Evolutionary conservation across 306 rosid species (phyloP), one percentile per base, ranked within the genome.

Genomic region (Castanopsis chinensis): DNA sequence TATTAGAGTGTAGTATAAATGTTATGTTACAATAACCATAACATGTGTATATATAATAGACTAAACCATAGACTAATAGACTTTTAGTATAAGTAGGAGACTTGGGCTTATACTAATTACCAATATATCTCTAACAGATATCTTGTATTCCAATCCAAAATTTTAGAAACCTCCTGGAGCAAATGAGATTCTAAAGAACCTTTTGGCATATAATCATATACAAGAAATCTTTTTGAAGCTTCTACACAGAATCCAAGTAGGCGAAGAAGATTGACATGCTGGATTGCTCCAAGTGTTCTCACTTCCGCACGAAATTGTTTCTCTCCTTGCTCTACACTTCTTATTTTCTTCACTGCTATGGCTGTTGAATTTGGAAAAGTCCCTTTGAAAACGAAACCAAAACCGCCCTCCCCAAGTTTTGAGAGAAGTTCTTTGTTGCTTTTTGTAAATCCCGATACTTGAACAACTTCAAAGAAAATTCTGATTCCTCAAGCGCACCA

Each of bases 271-370:
- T 76, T 81, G 70, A 73, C 71, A 30, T 77, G 82, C 64, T 82
- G 76, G 72, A 82, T 56, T 74, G 35, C 77, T n/a, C 81, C 81
- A 2, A 82, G 64, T 23, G 79, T 54, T 1, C 78, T 12, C 21
- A 67, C 68, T 61, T 82, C 85, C 0, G 77, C 54, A 35, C 69
- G 78, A 17, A 82, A 82, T 20, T 82, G 78, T 59, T 20, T 72
- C 81, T 82, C 78, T 49, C 85, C 85, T 76, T 20, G 69, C n/a
- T 74, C 81, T 53, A 37, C 27, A 9, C 52, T 82, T 14, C 55
- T 72, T 25, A 76, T 71, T 59, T 82, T 72, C 78, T 82, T 82
- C 78, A 82, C 85, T 11, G 85, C 85, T 45, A 82, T 80, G 49
- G 28, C 21, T 1, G 85, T 72, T 25, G 59, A 45, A 58, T 78